Evolutionary conservation across 495 filamentous ascomycete species (phyloP).

Genomic region (Staphylotrichum tortipilum): DNA sequence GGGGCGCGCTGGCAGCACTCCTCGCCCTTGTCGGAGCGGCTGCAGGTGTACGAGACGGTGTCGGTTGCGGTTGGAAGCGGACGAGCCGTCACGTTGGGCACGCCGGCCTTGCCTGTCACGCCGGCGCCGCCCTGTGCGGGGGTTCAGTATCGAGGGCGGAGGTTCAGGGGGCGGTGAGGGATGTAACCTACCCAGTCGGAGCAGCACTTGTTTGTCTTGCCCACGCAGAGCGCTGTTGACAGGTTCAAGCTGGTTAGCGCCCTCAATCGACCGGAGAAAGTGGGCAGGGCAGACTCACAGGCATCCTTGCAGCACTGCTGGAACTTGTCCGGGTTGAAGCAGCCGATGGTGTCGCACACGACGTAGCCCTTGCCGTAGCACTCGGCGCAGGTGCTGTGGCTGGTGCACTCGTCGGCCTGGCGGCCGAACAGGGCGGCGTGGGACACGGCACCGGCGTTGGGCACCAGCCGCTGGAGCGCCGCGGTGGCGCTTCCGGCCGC

Average conservation of each 20-base stretch:
- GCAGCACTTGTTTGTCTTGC: constrained; percentile 1
- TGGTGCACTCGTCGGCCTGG: background rate
- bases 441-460: background rate
- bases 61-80: background rate
- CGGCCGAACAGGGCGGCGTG: background rate
- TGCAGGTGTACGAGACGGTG: background rate
- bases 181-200: background rate
- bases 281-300: background rate
- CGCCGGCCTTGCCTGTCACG: background rate
- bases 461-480: background rate
- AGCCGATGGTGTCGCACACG: background rate
- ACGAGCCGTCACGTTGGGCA: background rate
- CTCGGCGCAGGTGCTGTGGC: background rate
- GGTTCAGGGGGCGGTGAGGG: background rate
- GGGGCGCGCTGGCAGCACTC: background rate
- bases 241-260: too few relatives aligned
- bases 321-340: background rate
- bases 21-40: background rate
- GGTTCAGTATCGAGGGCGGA: background rate
- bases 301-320: background rate
- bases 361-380: background rate
- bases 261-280: too few relatives aligned
- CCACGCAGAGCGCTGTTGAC: background rate
- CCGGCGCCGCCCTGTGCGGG: background rate
- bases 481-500: background rate